Evolutionary conservation across 1,284 basidiomycete genomes (phyloP), one percentile per base, ranked within the genome.

Genomic region (Golubevia sp.): DNA sequence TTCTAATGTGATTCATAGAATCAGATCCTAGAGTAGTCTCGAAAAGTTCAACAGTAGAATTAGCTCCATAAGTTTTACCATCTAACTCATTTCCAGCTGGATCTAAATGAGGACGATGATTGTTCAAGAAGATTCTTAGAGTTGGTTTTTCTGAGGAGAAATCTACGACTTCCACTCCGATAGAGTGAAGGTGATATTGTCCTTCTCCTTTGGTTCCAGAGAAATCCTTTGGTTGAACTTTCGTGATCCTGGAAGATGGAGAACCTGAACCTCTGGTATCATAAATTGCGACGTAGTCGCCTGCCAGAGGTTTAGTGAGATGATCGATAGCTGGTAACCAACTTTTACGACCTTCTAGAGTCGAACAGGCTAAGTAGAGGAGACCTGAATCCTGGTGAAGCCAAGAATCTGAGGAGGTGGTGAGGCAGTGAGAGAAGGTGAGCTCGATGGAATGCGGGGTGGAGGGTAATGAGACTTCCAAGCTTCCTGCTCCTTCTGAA

Each of bases 11-110:
- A 18, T 70, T 52, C 71, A 71, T 72, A 44, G 59, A 60, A 11
- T 51, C 21, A 25, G 63, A 66, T 20, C 74, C 74, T 20, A 77
- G 52, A 5, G 64, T 74, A 0, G 76, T 59, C 48, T 75, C 70
- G 52, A 79, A 77, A 18, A 77, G 63, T 53, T 77, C 74, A 20
- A 79, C 54, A 3, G 74, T 76, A 34, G 76, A 79, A 51, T 77
- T 77, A 55, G 75, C 75, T 2, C 73, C 73, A 1, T 67, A 55
- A 13, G 11, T 18, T 44, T 44, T 44, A 5, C 30, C 30, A 3
- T 3, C 4, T 34, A 34, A 34, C 5, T 5, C 4, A 44, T 66
- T 69, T 48, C 64, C 62, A 11, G 59, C 59, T 0, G 70, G 64
- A 50, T 71, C 74, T 25, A 72, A 38, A 23, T 72, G 64, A 20